These are phyloP conservation scores for Prasinococcaceae sp. DNA, from an alignment of 139 green algal genomes.

Conservation along the genomic window DNA sequence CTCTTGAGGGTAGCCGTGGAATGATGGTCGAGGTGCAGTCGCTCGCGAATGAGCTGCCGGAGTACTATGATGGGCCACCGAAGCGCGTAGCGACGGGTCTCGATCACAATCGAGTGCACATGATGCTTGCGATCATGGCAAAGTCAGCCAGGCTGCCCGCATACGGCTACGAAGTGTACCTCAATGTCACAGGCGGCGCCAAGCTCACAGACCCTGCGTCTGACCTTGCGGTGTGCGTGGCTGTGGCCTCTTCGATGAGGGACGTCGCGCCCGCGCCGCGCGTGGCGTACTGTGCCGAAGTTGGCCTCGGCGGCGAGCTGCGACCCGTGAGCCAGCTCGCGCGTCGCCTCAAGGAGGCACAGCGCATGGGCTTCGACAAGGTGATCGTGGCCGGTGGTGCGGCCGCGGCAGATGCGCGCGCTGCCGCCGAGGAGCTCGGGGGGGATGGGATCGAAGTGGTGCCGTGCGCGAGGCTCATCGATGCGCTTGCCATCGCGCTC, in stretches of 20 bases:
- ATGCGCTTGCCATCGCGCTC: too few relatives aligned
- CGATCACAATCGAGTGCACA: constrained; percentile 38
- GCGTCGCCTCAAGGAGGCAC: constrained; percentile 36
- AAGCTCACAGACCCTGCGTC: constrained; percentile 41
- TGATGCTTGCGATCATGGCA: constrained; percentile 58
- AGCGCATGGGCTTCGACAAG: constrained; percentile 41
- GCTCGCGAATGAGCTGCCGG: constrained; percentile 19
- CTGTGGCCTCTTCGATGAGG: constrained; percentile 23
- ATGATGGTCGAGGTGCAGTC: constrained; percentile 78
- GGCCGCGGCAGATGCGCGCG: too few relatives aligned
- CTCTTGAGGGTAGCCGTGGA: constrained; percentile 57
- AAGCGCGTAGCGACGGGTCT: constrained; percentile 36
- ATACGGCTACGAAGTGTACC: constrained; percentile 34
- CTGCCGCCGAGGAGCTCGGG: too few relatives aligned
- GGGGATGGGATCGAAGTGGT: too few relatives aligned
- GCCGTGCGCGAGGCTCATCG: too few relatives aligned
- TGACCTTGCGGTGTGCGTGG: constrained; percentile 53
- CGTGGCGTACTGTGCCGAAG: constrained; percentile 48
- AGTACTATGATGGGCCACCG: neutral
- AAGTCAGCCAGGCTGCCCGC: constrained; percentile 28
- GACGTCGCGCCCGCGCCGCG: constrained; percentile 26
- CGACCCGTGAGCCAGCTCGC: constrained; percentile 36
- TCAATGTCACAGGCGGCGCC: constrained; percentile 58
- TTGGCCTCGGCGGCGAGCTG: constrained; percentile 60
- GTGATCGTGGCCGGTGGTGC: constrained; percentile 36